Percentiles rank a stretch among this genome's conserved stretches.
These are phyloP conservation scores for Ganoderma lingzhi DNA, from an alignment of 1,284 basidiomycete genomes.

Conservation along the genomic window DNA sequence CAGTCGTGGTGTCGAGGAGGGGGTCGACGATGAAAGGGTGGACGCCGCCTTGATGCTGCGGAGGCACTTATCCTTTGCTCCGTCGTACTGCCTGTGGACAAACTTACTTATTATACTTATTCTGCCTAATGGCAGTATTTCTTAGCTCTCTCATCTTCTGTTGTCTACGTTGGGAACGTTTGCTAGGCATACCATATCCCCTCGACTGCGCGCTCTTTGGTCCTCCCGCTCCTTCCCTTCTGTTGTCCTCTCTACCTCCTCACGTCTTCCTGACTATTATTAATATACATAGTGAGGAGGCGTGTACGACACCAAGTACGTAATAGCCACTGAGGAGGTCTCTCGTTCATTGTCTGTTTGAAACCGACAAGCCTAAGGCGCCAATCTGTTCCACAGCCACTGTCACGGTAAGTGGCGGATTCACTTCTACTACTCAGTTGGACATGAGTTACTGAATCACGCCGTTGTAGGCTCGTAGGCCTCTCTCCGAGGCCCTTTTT, in stretches of 20 bases:
- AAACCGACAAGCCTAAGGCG: neutral
- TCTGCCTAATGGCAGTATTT: neutral
- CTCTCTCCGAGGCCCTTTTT: neutral
- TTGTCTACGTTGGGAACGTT: neutral
- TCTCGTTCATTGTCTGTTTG: neutral
- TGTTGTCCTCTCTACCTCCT: neutral
- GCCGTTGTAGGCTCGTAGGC: neutral
- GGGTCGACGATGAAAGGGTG: neutral
- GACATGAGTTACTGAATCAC: too few relatives aligned
- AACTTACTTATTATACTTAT: conserved; percentile 2
- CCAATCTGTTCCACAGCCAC: neutral
- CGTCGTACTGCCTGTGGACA: neutral
- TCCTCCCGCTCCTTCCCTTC: neutral
- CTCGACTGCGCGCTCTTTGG: neutral
- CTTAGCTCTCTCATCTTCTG: neutral
- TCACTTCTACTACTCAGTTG: too few relatives aligned
- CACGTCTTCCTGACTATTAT: too few relatives aligned
- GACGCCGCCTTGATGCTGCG: neutral
- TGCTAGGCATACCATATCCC: neutral
- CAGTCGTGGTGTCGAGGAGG: neutral
- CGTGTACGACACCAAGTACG: neutral
- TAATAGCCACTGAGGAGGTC: neutral
- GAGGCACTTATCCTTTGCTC: neutral
- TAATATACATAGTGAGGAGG: neutral
- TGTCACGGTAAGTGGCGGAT: too few relatives aligned